Evolutionary conservation across 164 flowering plant genomes (phyloP), one percentile per base, ranked within the genome.

Genomic region (Euptelea pleiosperma): DNA sequence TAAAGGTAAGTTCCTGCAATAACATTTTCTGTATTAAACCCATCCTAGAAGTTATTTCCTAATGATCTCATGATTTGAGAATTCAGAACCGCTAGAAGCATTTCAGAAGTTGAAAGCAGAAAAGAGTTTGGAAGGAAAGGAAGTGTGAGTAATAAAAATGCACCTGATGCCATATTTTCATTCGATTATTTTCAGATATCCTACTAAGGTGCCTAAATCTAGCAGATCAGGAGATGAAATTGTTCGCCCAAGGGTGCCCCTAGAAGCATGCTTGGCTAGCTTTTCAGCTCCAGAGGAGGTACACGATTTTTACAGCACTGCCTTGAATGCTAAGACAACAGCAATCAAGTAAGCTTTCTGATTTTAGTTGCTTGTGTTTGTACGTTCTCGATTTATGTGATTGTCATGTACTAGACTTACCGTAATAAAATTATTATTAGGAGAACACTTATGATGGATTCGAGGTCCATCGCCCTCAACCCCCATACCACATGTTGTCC

Each of bases 211-310:
- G 15, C 28, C 40, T 41, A 5, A 33, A 18, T 50, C 37, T 67
- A 4, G 28, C 79, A 82, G 87, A 43, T 57, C 75, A 21, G 35
- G 57, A 30, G 79, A 84, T 60, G 93, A 85, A 67, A 79, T 84
- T 59, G 85, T 94, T 46, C 91, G 99, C 29, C 97, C 99, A 57
- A 83, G 95, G 72, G 97, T 94, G 18, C 95, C 88, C 29, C 66
- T 94, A 50, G 86, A 82, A 68, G 93, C 96, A 52, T 94, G 99
- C 67, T 77, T 94, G 57, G 83, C 83, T 33, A 73, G 58, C 63
- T 94, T 85, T 69, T 74, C 96, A 14, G 80, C 88, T 62, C 93
- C 91, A 45, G 99, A 91, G 71, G 97, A 94, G 76, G 82, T 94
- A 49, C 85, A 75, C 61, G 99, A 82, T 58, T 94, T 86, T 65